Evolutionary conservation across 768 basidiomycete genomes (phyloP).

Genomic region (Artomyces pyxidatus): DNA sequence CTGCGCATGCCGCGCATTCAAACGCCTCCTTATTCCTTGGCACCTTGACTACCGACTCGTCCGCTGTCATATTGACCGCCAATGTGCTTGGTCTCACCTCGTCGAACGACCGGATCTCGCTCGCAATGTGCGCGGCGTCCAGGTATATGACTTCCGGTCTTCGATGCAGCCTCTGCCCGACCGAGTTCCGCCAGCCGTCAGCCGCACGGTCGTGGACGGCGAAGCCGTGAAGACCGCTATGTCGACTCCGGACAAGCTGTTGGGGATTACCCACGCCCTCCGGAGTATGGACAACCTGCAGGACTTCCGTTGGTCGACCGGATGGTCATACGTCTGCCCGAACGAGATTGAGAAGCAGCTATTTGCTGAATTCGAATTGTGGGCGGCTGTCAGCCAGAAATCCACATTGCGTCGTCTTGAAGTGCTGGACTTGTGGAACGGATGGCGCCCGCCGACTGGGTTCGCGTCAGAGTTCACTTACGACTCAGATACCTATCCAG

Average conservation of each 20-base stretch:
- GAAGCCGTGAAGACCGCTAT: neutral
- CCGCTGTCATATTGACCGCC: neutral
- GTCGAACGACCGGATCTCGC: slow-evolving; percentile 2
- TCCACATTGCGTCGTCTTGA: no score
- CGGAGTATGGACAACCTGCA: neutral
- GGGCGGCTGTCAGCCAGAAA: no score
- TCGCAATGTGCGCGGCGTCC: slow-evolving; percentile 1
- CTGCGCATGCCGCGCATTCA: neutral
- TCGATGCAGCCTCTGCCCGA: neutral
- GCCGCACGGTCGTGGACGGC: neutral
- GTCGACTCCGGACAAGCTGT: neutral
- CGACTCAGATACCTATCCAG: no score
- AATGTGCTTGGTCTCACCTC: slow-evolving; percentile 2
- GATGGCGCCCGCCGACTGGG: no score
- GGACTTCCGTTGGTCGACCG: neutral
- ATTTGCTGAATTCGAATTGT: neutral
- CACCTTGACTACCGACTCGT: slow-evolving; percentile 9
- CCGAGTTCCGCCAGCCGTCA: neutral
- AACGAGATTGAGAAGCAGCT: neutral
- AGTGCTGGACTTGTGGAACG: no score
- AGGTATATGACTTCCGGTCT: neutral
- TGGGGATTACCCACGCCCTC: neutral
- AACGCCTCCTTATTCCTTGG: slow-evolving; percentile 2
- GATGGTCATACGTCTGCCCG: no score
- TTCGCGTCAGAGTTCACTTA: no score